These are phyloP conservation scores for Psilocybe mexicana DNA, from an alignment of 1,284 basidiomycete genomes.

Conservation along the genomic window DNA sequence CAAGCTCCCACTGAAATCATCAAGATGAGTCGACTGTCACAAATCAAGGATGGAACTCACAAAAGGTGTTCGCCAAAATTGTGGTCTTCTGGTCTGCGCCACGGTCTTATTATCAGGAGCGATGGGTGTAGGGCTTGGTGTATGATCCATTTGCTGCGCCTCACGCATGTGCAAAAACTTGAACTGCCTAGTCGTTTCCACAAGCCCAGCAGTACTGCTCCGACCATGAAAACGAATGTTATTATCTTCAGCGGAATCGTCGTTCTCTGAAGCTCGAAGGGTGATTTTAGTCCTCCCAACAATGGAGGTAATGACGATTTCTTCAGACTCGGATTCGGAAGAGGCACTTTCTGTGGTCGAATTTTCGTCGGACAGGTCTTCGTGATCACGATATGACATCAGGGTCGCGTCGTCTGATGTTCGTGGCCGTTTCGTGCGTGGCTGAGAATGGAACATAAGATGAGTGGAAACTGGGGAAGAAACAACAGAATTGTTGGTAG, in stretches of 20 bases:
- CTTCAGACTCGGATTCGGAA: conserved; percentile 38
- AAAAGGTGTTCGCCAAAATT: conserved; percentile 41
- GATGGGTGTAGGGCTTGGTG: conserved; percentile 8
- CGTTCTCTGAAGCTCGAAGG: conserved; percentile 30
- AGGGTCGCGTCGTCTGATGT: conserved; percentile 3
- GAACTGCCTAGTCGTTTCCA: conserved; percentile 52
- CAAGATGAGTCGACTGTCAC: background rate
- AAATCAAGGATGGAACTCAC: conserved; percentile 25
- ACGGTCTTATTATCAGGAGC: conserved; percentile 21
- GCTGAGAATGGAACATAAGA: conserved; percentile 24
- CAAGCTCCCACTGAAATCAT: conserved; percentile 56
- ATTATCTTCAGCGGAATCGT: conserved; percentile 23
- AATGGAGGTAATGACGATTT: conserved; percentile 35
- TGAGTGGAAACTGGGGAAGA: conserved; percentile 25
- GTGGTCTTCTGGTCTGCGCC: conserved; percentile 30
- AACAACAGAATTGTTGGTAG: conserved; percentile 1
- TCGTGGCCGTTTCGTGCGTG: conserved; percentile 16
- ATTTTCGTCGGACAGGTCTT: conserved; percentile 19
- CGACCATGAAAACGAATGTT: conserved; percentile 59
- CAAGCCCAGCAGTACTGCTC: conserved; percentile 56
- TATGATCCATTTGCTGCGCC: conserved; percentile 19
- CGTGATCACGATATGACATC: conserved; percentile 8
- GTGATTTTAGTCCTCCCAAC: conserved; percentile 31
- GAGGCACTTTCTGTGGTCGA: conserved; percentile 20
- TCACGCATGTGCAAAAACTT: conserved; percentile 50